Conservation (phyloP, 352 stramenopile species). For the Pythium sp. region DNA sequence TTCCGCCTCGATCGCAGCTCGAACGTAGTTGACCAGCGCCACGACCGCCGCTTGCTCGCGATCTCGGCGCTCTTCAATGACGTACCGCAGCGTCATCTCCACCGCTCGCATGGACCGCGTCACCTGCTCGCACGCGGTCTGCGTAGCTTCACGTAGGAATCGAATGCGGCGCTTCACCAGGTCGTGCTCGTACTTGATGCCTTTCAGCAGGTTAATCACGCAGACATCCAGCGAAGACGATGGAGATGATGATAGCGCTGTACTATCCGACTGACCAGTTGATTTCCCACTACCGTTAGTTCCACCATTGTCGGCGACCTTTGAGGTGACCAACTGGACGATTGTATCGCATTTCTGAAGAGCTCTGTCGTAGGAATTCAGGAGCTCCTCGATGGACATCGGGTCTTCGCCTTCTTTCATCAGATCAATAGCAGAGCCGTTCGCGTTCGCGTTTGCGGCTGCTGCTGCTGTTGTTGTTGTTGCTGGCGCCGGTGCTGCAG, state of each 20-base stretch:
- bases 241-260: constrained; percentile 5
- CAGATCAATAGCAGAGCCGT: neutral
- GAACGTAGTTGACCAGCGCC: constrained; percentile 50
- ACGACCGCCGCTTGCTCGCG: constrained; percentile 47
- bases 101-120: constrained; percentile 41
- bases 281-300: neutral
- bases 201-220: constrained; percentile 51
- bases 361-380: constrained; percentile 42
- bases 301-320: neutral
- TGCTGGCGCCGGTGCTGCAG: constrained; percentile 19
- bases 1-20: constrained; percentile 52
- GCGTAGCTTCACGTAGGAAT: constrained; percentile 40
- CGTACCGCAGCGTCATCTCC: constrained; percentile 42
- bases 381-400: constrained; percentile 34
- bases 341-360: constrained; percentile 42
- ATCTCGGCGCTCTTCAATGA: constrained; percentile 37
- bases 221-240: constrained; percentile 24
- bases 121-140: constrained; percentile 49
- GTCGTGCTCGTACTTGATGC: constrained; percentile 59
- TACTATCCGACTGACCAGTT: neutral
- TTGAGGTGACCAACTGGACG: constrained; percentile 30
- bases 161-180: constrained; percentile 47
- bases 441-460: constrained; percentile 11
- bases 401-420: constrained; percentile 22
- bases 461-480: constrained; percentile 10